phyloP scores from a whole-genome alignment of 768 basidiomycete genomes.

The Austroboletus eburneus region DNA sequence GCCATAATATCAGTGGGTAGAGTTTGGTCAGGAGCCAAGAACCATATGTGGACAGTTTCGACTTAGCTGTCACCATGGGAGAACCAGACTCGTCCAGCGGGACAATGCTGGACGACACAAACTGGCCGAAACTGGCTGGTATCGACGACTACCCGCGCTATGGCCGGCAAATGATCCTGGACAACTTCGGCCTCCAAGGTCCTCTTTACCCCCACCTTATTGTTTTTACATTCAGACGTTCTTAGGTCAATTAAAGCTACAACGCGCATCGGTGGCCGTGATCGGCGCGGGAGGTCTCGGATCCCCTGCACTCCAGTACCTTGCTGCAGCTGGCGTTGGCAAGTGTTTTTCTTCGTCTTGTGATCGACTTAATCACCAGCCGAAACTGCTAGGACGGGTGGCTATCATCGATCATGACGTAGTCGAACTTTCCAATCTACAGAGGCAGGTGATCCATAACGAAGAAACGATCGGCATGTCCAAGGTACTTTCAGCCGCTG shows the following conservation, averaged over 20 bases:
- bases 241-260: constrained; percentile 81
- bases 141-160: constrained; percentile 81
- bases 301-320: constrained; percentile 92
- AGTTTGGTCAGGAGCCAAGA: no score
- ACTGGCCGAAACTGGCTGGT: constrained; percentile 30
- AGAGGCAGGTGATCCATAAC: constrained; percentile 88
- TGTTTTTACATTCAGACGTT: constrained; percentile 1
- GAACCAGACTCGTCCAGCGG: not conserved
- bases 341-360: constrained; percentile 23
- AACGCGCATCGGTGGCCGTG: constrained; percentile 71
- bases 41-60: no score
- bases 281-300: constrained; percentile 96
- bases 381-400: constrained; percentile 63
- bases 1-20: no score
- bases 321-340: constrained; percentile 92
- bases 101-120: constrained; percentile 10
- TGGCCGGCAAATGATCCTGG: constrained; percentile 95
- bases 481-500: constrained; percentile 81
- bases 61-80: not conserved
- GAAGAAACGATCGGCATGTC: constrained; percentile 64
- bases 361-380: constrained; percentile 4
- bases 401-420: constrained; percentile 86
- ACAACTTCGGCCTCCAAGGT: constrained; percentile 86
- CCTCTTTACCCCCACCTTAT: constrained; percentile 4
- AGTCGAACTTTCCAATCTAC: constrained; percentile 87